Base-by-base conservation (phyloP, 1,284 basidiomycete genomes). In the Malassezia japonica region DNA sequence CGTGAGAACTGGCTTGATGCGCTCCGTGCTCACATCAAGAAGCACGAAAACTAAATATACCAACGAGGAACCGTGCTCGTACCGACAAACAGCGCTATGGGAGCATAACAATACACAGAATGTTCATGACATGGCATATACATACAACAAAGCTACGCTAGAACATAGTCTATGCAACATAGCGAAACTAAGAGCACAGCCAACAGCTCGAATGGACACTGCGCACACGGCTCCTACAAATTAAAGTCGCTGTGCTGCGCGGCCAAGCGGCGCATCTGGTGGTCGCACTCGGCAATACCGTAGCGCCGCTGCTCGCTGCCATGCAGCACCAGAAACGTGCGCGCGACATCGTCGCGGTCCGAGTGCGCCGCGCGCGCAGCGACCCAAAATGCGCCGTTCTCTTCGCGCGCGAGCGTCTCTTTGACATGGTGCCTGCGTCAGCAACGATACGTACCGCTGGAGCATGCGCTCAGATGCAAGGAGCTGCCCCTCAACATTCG, bases 1-100 rank as follows among this genome's bases (percentile, higher is more conserved):
- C 51, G 55, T 6, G 49, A 56, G 29, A 29, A 33, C 15, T 67
- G 63, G 62, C 49, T 36, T n/a, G 13, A 41, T 4, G 23, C 25
- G 27, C n/a, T 55, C n/a, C 41, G 42, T 23, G 37, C 39, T 1
- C 18, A 55, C n/a, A 16, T 46, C 16, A 18, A 24, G 24, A 46
- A 46, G 33, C 24, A 33, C 28, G 23, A 44, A 13, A 34, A 34
- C 10, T 33, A 13, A 6, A 33, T 33, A 33, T 33, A 33, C 31
- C 5, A 33, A n/a, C 31, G 27, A 28, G 27, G 7, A 28, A 6
- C 27, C 7, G 27, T 28, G 6, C 27, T 28, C 27, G 27, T 28
- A 28, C 27, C 27, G 27, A 6, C 6, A 28, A 12, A 6, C 7
- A 28, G 12, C 7, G 27, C 7, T 28, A 28, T 28, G n/a, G n/a